Percentiles rank a stretch among this genome's conserved stretches.
Conservation (phyloP, 2,329 filamentous ascomycete genomes). For the Botryotinia convoluta region DNA sequence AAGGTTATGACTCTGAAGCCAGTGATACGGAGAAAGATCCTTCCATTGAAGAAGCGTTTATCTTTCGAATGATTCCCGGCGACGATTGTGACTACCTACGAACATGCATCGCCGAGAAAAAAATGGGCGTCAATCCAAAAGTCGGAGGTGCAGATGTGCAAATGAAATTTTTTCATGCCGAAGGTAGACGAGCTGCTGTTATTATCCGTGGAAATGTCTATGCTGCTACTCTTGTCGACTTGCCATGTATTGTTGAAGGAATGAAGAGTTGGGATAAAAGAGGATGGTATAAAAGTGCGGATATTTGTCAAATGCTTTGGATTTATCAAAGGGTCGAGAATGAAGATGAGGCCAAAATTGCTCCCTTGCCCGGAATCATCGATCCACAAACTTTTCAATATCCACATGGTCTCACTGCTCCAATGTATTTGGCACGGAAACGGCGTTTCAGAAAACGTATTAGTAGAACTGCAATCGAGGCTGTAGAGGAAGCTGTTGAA, state of each 20-base stretch:
- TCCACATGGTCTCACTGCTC: constrained; percentile 58
- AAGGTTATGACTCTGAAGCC: constrained; percentile 95
- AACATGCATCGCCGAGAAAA: constrained; percentile 71
- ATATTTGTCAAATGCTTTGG: constrained; percentile 73
- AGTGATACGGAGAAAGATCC: constrained; percentile 88
- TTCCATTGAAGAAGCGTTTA: constrained; percentile 82
- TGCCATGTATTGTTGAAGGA: constrained; percentile 68
- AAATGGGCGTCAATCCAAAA: constrained; percentile 62
- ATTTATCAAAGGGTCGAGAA: constrained; percentile 58
- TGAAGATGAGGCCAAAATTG: constrained; percentile 48
- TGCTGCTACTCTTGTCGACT: constrained; percentile 64
- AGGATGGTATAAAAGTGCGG: constrained; percentile 69
- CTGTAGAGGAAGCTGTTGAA: constrained; percentile 55
- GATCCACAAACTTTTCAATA: constrained; percentile 38
- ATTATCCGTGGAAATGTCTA: constrained; percentile 60
- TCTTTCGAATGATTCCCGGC: constrained; percentile 84
- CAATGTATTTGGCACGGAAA: constrained; percentile 57
- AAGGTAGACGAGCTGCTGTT: constrained; percentile 59
- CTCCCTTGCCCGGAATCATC: constrained; percentile 34
- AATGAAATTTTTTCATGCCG: constrained; percentile 73
- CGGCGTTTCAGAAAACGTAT: constrained; percentile 57
- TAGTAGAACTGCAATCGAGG: constrained; percentile 54
- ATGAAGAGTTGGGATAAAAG: constrained; percentile 75
- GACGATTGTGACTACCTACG: constrained; percentile 82
- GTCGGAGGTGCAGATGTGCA: constrained; percentile 73